Evolutionary conservation across 345 rosid genomes (phyloP), one percentile per base, ranked within the genome.

Genomic region (Eucalyptus grandis): DNA sequence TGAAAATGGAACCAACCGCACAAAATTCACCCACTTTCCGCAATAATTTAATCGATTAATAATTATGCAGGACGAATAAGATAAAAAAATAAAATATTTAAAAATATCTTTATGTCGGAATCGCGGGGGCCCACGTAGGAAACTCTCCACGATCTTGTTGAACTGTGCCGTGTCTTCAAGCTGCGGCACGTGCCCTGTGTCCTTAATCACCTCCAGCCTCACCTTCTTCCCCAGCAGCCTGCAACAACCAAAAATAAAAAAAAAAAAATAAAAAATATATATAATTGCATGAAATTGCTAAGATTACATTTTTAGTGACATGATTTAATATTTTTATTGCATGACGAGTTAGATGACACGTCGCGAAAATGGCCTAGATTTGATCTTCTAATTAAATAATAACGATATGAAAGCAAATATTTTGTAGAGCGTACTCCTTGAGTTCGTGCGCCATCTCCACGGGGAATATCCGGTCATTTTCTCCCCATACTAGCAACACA

Each of bases 401-500:
- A n/a, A 83, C 22, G 37, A 60, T 49, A 8, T 46, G 9, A 30
- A 83, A 30, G 30, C 13, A 15, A 56, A n/a, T 14, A 83, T 81
- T 81, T 53, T 47, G 67, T 34, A 46, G 44, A 26, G 86, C 27
- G 12, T 92, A 98, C 99, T 92, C 91, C 87, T 96, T 92, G 62
- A 98, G 94, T 83, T 97, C 98, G 62, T 87, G 19, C 24, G 98
- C 98, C 98, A 98, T 95, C 91, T 92, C 94, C 92, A 96, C 87
- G 0, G 99, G 99, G 90, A 98, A 98, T 88, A 98, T 94, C 87
- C 93, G 93, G 92, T 97, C 99, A 46, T 94, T 88, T 24, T 95
- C 96, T 92, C 99, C 99, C 99, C 99, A 98, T 1, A 98, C 80
- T 17, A 98, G n/a, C 87, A 97, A 62, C 15, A 95, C 96, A 46